These are phyloP conservation scores for Pestalotiopsis sp. DNA, from an alignment of 2,329 filamentous ascomycete genomes.

Conservation along the genomic window DNA sequence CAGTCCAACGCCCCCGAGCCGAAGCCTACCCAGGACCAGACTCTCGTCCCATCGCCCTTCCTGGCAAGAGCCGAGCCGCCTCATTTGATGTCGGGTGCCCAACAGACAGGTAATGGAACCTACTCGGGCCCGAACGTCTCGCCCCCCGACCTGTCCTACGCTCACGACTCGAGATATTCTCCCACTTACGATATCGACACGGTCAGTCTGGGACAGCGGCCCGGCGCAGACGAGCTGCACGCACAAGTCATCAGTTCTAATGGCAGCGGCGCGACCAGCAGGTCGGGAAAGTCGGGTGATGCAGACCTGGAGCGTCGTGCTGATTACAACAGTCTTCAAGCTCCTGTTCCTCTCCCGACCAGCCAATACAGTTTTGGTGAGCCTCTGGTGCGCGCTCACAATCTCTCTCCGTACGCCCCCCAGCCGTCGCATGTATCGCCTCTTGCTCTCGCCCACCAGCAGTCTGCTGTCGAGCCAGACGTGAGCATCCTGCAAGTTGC, in stretches of 20 bases:
- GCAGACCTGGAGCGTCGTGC: constrained; percentile 36
- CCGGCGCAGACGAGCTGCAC: constrained; percentile 25
- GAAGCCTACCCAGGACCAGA: constrained; percentile 10
- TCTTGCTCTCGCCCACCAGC: constrained; percentile 48
- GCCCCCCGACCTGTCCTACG: constrained; percentile 13
- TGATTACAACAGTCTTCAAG: constrained; percentile 36
- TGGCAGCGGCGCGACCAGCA: constrained; percentile 44
- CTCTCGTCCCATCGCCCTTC: constrained; percentile 13
- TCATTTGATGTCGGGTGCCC: constrained; percentile 18
- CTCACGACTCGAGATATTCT: constrained; percentile 14
- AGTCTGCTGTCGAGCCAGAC: constrained; percentile 33
- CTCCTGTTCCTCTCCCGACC: constrained; percentile 38
- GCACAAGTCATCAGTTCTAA: constrained; percentile 35
- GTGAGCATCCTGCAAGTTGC: constrained; percentile 38
- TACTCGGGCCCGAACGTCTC: constrained; percentile 1
- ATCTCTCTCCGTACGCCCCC: constrained; percentile 73
- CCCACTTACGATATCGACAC: not conserved
- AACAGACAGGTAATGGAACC: constrained; percentile 17
- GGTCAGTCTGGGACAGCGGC: constrained; percentile 10
- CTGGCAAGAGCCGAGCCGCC: not conserved
- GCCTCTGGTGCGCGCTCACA: constrained; percentile 72
- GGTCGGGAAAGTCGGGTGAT: constrained; percentile 43
- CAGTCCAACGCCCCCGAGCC: constrained; percentile 24
- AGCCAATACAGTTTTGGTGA: constrained; percentile 49
- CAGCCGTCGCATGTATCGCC: constrained; percentile 72